Conservation (phyloP, 352 stramenopile genomes). For the Phytophthora ramorum region DNA sequence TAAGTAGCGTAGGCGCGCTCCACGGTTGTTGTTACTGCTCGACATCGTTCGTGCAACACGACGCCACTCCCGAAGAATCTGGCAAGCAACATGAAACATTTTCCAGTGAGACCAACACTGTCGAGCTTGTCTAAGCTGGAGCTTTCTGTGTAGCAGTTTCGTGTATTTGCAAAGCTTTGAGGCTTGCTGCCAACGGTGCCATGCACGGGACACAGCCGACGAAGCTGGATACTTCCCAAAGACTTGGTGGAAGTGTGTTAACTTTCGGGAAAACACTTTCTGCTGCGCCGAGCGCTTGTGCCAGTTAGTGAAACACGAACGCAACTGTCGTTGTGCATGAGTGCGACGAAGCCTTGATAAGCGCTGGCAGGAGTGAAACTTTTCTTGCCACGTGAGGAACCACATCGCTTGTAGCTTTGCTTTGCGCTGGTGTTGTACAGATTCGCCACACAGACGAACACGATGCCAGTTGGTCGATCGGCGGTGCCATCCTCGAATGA, state of each 20-base stretch:
- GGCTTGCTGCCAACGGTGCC: slow-evolving; percentile 38
- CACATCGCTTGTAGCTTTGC: slow-evolving; percentile 4
- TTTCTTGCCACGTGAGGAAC: slow-evolving; percentile 24
- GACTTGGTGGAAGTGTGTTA: slow-evolving; percentile 45
- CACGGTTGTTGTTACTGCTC: slow-evolving; percentile 26
- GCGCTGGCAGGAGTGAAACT: slow-evolving; percentile 12
- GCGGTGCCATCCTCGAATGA: slow-evolving; percentile 32
- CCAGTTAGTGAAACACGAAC: slow-evolving; percentile 25
- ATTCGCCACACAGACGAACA: slow-evolving; percentile 15
- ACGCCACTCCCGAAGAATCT: slow-evolving; percentile 34
- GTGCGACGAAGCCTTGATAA: slow-evolving; percentile 2
- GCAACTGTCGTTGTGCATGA: slow-evolving; percentile 11
- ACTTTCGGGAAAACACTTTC: slow-evolving; percentile 38
- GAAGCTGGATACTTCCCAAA: slow-evolving; percentile 42
- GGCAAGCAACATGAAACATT: slow-evolving; percentile 31
- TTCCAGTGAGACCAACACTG: slow-evolving; percentile 37
- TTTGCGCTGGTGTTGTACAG: slow-evolving; percentile 11
- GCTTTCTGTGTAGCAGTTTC: slow-evolving; percentile 15
- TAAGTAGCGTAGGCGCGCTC: slow-evolving; percentile 45
- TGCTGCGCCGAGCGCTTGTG: slow-evolving; percentile 3
- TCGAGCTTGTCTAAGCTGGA: slow-evolving; percentile 5
- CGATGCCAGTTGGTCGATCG: slow-evolving; percentile 5
- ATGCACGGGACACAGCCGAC: slow-evolving; percentile 35
- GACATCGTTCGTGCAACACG: slow-evolving; percentile 9
- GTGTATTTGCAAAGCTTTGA: slow-evolving; percentile 2